Percentiles rank a stretch among this genome's conserved stretches.
These are phyloP conservation scores for Usnea hakonensis DNA, from an alignment of 495 filamentous ascomycete genomes.

Conservation along the genomic window DNA sequence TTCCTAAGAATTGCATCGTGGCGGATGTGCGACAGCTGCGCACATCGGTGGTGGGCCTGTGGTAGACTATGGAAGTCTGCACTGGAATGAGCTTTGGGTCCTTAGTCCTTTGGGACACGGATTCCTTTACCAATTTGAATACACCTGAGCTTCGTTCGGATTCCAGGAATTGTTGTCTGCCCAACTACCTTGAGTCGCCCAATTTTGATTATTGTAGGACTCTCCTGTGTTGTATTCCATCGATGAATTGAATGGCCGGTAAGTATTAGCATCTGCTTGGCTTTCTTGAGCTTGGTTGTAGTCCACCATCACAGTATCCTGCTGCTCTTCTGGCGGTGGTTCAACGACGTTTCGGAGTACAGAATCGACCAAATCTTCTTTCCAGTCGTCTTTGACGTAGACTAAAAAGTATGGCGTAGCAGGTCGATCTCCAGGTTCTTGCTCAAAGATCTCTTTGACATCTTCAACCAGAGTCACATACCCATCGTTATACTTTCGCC, in stretches of 20 bases:
- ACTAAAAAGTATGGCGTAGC: slow-evolving; percentile 84
- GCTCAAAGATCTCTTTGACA: slow-evolving; percentile 55
- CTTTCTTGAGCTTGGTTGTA: slow-evolving; percentile 13
- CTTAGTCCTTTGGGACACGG: neutral
- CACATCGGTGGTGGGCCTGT: neutral
- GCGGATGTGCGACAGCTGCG: neutral
- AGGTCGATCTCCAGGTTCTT: slow-evolving; percentile 47
- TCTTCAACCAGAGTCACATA: slow-evolving; percentile 62
- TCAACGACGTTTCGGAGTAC: slow-evolving; percentile 43
- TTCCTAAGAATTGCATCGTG: neutral
- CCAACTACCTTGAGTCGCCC: slow-evolving; percentile 5
- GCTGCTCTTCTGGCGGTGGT: slow-evolving; percentile 18
- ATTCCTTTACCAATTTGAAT: slow-evolving; percentile 8
- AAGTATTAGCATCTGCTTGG: slow-evolving; percentile 1
- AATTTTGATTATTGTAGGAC: neutral
- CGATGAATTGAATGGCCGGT: neutral
- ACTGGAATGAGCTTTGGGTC: neutral
- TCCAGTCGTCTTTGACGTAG: slow-evolving; percentile 61
- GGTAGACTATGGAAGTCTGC: slow-evolving; percentile 9
- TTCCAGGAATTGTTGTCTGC: slow-evolving; percentile 1
- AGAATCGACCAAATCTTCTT: slow-evolving; percentile 54
- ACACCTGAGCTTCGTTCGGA: slow-evolving; percentile 6
- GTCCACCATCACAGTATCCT: slow-evolving; percentile 19
- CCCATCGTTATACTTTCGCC: slow-evolving; percentile 93
- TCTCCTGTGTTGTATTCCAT: neutral